Evolutionary conservation across 371 early-diverging fungal species (phyloP).

Genomic region (Mortierella sp.): DNA sequence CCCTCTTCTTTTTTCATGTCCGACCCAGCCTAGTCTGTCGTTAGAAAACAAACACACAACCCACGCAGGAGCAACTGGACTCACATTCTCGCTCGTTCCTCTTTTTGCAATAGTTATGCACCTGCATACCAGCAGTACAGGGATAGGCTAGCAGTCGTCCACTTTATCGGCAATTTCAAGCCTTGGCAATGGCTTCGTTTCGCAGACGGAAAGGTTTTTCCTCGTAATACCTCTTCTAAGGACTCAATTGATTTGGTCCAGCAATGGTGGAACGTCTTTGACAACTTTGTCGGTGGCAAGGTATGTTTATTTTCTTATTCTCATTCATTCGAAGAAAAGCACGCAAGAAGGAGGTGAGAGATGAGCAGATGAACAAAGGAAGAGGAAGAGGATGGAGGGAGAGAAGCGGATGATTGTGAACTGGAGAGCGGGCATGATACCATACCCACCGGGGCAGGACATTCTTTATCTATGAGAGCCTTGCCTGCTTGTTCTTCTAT

Average conservation of each 20-base stretch:
- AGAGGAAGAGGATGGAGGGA: not conserved
- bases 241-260: conserved; percentile 68
- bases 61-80: not conserved
- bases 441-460: not conserved
- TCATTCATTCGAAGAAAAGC: not conserved
- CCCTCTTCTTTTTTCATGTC: not conserved
- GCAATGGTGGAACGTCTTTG: conserved; percentile 83
- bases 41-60: not conserved
- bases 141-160: conserved; percentile 81
- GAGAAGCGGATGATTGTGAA: not conserved
- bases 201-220: conserved; percentile 70
- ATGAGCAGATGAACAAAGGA: not conserved
- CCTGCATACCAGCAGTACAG: conserved; percentile 81
- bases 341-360: not conserved
- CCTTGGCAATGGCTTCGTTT: conserved; percentile 89
- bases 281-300: conserved; percentile 69
- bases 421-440: not conserved
- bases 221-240: conserved; percentile 63
- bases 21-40: conserved; percentile 3
- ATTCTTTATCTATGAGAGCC: conserved; percentile 10
- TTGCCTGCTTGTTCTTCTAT: conserved; percentile 17
- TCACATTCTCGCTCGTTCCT: conserved; percentile 1
- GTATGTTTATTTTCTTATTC: conserved; percentile 19
- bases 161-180: conserved; percentile 93
- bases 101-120: conserved; percentile 66